Evolutionary conservation across 1,284 basidiomycete species (phyloP), one percentile per base, ranked within the genome.

Genomic region (Psilocybe mexicana): DNA sequence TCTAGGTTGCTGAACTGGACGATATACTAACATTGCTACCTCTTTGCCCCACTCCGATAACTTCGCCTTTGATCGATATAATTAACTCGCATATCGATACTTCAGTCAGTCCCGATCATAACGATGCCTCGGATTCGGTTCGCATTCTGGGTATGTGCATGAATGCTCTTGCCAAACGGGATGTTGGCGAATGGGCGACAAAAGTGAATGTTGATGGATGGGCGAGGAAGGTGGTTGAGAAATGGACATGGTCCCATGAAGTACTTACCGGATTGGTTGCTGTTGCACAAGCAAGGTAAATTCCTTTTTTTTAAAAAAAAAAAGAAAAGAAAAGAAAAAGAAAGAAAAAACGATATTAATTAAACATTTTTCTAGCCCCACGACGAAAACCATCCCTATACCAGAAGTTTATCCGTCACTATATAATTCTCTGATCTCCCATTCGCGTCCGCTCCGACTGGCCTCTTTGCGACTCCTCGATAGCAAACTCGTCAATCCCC

Each of bases 211-310:
- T 87, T 2, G 62, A 59, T 0, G 52, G 54, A 5, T 89, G 86
- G 84, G 76, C 74, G 1, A 71, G 62, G 58, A 68, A 66, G 26
- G 74, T 84, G 23, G 61, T 84, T 0, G 65, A 72, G 42, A 77
- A 73, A 38, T 93, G 88, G 89, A 71, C 72, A 3, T 82, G 77
- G 79, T 82, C 86, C 53, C 81, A 82, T 44, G 71, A 74, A 55
- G 83, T 85, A 1, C 64, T 93, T 33, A 72, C 75, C 43, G 84
- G 83, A 3, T 64, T 88, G 7, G 79, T 81, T 0, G 68, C 71
- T 5, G 71, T 91, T 6, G 65, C 81, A n/a, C 71, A 76, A 40
- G 70, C 75, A n/a, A 78, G 78, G 85, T 85, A 67, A 18, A 18
- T 18, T 18, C 18, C 18, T 18, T 40, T 74, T 61, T 11, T 44